phyloP scores from a whole-genome alignment of 192 early-diverging fungal species.

The Linnemannia exigua region DNA sequence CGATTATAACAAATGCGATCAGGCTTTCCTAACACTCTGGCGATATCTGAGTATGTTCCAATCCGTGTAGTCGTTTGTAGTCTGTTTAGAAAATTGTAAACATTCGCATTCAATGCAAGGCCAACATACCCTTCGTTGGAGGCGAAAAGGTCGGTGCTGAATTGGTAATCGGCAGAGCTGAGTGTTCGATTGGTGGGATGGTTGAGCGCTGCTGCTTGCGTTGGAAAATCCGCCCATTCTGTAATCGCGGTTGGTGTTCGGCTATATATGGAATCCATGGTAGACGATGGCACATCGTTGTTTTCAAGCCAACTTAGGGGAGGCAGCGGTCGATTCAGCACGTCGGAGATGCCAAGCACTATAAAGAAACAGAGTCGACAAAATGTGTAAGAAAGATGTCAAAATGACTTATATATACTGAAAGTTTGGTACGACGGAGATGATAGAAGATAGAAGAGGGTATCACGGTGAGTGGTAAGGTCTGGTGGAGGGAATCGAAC shows the following conservation, averaged over 20 bases:
- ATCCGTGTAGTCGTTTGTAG: constrained; percentile 1
- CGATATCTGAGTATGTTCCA: constrained; percentile 5
- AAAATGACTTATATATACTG: no score
- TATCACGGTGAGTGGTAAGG: no score
- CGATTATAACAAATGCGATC: constrained; percentile 23
- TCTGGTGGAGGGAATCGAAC: no score
- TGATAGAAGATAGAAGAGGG: no score
- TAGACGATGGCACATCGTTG: constrained; percentile 5
- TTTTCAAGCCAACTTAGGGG: constrained; percentile 2
- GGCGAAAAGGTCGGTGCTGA: constrained; percentile 1
- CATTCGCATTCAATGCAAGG: constrained; percentile 10
- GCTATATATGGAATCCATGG: constrained; percentile 15
- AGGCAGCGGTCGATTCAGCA: constrained; percentile 31
- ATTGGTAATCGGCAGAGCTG: constrained; percentile 9
- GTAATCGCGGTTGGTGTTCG: constrained; percentile 20
- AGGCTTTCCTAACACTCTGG: constrained; percentile 13
- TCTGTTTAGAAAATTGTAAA: constrained; percentile 17
- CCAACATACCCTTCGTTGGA: constrained; percentile 18
- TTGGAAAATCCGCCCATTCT: constrained; percentile 21
- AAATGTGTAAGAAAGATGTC: no score
- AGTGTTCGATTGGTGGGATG: constrained; percentile 25
- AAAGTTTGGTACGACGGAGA: no score
- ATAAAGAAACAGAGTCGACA: no score
- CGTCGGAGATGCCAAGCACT: constrained; percentile 21
- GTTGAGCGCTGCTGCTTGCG: constrained; percentile 14